Percentiles rank a stretch among this genome's conserved stretches.
phyloP scores from a whole-genome alignment of 2,329 filamentous ascomycete genomes.

The Alternaria postmessia region DNA sequence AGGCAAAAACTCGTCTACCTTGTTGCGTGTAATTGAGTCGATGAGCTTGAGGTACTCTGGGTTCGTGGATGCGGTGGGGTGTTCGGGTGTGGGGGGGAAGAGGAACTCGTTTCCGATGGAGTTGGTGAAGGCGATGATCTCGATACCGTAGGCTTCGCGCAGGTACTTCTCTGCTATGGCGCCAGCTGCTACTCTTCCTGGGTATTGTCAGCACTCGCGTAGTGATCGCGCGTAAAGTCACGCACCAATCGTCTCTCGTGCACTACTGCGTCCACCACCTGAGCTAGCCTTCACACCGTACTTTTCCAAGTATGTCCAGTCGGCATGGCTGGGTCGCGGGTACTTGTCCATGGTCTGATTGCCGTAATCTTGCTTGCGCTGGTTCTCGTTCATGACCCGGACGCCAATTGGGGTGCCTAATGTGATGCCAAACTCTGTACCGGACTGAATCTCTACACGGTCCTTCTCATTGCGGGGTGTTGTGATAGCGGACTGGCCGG shows the following conservation, averaged over 20 bases:
- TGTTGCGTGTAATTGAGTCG: constrained; percentile 73
- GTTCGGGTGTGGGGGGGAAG: constrained; percentile 71
- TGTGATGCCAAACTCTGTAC: constrained; percentile 87
- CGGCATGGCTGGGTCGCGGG: constrained; percentile 90
- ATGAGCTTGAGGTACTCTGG: constrained; percentile 80
- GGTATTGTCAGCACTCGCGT: constrained; percentile 20
- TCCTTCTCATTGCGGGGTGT: constrained; percentile 95
- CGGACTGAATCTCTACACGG: constrained; percentile 88
- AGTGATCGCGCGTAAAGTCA: background rate
- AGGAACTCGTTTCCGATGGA: constrained; percentile 83
- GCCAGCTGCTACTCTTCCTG: constrained; percentile 84
- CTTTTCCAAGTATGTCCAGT: constrained; percentile 97
- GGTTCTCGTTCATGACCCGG: constrained; percentile 89
- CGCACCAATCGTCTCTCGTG: constrained; percentile 89
- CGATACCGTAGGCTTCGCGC: constrained; percentile 77
- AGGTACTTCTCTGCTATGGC: constrained; percentile 95
- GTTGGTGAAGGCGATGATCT: constrained; percentile 90
- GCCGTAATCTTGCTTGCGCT: constrained; percentile 90
- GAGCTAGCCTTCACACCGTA: constrained; percentile 93
- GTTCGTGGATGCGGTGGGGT: constrained; percentile 75
- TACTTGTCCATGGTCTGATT: constrained; percentile 88
- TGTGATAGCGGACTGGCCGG: constrained; percentile 87
- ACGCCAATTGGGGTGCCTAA: constrained; percentile 91
- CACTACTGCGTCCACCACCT: constrained; percentile 88
- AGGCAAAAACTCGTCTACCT: constrained; percentile 84